These are phyloP conservation scores for Cyberlindnera galapagoensis DNA, from an alignment of 805 yeast genomes.

Conservation along the genomic window DNA sequence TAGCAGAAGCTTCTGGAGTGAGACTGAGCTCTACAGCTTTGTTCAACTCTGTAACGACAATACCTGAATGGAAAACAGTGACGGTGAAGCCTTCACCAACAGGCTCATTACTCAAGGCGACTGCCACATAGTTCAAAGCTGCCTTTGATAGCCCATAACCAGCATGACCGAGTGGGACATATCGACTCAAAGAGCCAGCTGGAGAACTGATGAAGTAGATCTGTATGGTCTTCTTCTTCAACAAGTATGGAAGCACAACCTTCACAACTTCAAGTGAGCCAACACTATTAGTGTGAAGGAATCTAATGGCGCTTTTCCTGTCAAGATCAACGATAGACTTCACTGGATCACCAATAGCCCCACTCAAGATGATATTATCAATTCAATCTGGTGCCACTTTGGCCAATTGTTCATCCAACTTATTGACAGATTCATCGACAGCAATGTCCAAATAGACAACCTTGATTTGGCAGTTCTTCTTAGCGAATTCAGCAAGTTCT, in stretches of 20 bases:
- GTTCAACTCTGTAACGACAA: slow-evolving; percentile 1
- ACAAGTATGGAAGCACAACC: slow-evolving; percentile 11
- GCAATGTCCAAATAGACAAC: slow-evolving; percentile 8
- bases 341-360: slow-evolving; percentile 4
- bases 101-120: background rate
- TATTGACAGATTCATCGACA: slow-evolving; percentile 5
- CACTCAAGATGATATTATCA: slow-evolving; percentile 13
- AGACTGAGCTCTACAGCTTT: background rate
- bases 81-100: slow-evolving; percentile 1
- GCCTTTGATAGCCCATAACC: slow-evolving; percentile 34
- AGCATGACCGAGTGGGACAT: slow-evolving; percentile 10
- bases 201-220: slow-evolving; percentile 23
- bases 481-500: background rate
- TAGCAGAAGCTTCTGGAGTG: background rate
- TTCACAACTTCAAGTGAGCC: slow-evolving; percentile 7
- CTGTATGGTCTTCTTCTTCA: slow-evolving; percentile 16
- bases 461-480: background rate
- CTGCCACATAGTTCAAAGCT: slow-evolving; percentile 26
- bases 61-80: slow-evolving; percentile 1
- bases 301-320: background rate
- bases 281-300: slow-evolving; percentile 5
- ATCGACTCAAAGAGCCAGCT: slow-evolving; percentile 21
- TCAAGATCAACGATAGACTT: background rate
- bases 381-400: slow-evolving; percentile 8
- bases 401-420: slow-evolving; percentile 5